Evolutionary conservation across 352 stramenopile genomes (phyloP), one percentile per base, ranked within the genome.

Genomic region (Phytophthora syringae): DNA sequence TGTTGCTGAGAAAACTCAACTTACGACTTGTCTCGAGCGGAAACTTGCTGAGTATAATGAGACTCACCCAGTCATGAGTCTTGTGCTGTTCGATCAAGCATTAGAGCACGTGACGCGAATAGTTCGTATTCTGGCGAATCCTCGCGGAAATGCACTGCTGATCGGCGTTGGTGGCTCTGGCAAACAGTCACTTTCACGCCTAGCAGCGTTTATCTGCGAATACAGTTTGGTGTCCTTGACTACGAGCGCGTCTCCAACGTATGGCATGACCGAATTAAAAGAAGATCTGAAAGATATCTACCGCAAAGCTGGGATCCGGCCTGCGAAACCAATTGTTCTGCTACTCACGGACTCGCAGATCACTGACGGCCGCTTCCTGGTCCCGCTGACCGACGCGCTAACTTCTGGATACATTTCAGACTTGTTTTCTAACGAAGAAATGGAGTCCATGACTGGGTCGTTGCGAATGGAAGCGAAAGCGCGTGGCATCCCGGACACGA

Each of bases 21-120:
- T 95, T 13, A 83, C 75, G 0, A 21, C 27, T 36, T 80, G 72
- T 11, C 59, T 97, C 20, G 76, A 97, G 43, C 64, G 61, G 5
- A 90, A 91, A 43, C 70, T 97, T 3, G 64, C 67, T 11, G 73
- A 86, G 12, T 98, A 97, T 76, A 99, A 99, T 56, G 93, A 99
- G 52, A 85, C 73, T 5, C 89, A 98, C 64, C 86, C 94, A 0
- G 95, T 98, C 7, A 97, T 98, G 89, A 85, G 94, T 57, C 71
- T 98, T 9, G 92, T 98, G 34, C 62, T 98, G 0, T 98, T 98
- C 66, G 90, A 98, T 15, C 86, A 97, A 63, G 93, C 93, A 2
- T 77, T 98, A 58, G 81, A 96, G 40, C 92, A 98, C 49, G 74
- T 98, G 13, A 82, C 86, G 5, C 79, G 93, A 40, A 97, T 98